Evolutionary conservation across 192 early-diverging fungal genomes (phyloP), one percentile per base, ranked within the genome.

Genomic region (Diversispora eburnea): DNA sequence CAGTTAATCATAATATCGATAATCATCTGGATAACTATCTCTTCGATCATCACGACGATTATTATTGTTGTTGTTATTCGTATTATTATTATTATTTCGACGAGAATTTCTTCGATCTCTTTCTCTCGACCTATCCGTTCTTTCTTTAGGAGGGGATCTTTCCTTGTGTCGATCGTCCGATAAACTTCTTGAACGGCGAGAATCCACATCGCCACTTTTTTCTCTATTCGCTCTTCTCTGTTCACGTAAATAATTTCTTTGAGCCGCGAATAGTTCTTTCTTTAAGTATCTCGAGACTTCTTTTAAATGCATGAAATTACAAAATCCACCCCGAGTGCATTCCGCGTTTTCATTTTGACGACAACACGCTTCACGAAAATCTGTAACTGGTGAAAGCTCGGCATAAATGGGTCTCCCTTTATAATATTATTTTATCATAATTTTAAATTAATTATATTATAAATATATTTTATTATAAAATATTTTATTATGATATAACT

Each of bases 231-330:
- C 82, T 12, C 77, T 75, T 41, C 84, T 74, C 75, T 86, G 84
- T 72, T 88, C 87, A 48, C 84, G 76, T 48, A 80, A 67, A 39
- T 81, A 82, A 45, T 81, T 60, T 62, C 84, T 58, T 54, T 99
- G 98, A 56, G 90, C 90, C 19, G 90, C 93, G 72, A 85, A 90
- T 41, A 99, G 80, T n/a, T 94, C 92, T 75, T 90, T 84, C 71
- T 87, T 86, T 64, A 99, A 78, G 55, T 82, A 76, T 59, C 90
- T 83, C n/a, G 90, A 86, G 6, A 95, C 92, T 61, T 89, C 86
- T 72, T 95, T 93, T 52, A 99, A 84, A 83, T 99, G 98, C 98
- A 99, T 98, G 85, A 99, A 99, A 82, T 98, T 99, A 84, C 98
- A 99, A 74, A 95, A 90, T 8, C 96, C 96, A 39, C 95, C 95